These are phyloP conservation scores for Sungouiella blattae DNA, from an alignment of 805 yeast genomes.

Conservation along the genomic window DNA sequence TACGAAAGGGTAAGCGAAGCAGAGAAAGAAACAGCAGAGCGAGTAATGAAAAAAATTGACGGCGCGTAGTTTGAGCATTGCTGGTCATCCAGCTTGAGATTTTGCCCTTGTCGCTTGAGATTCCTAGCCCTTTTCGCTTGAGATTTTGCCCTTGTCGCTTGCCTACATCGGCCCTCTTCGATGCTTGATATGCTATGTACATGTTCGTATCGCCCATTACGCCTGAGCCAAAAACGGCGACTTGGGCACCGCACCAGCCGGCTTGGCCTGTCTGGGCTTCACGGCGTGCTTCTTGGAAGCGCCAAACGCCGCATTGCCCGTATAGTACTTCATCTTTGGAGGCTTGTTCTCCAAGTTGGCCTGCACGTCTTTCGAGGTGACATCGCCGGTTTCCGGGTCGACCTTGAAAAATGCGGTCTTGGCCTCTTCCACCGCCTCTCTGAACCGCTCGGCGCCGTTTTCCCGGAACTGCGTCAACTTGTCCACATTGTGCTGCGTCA, in stretches of 20 bases:
- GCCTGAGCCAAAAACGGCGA: slow-evolving; percentile 27
- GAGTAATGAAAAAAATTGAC: too few relatives aligned
- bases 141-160: too few relatives aligned
- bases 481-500: slow-evolving; percentile 54
- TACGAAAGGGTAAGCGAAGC: too few relatives aligned
- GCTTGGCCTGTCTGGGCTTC: slow-evolving; percentile 21
- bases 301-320: slow-evolving; percentile 17
- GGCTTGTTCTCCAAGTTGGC: slow-evolving; percentile 34
- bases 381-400: slow-evolving; percentile 26
- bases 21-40: too few relatives aligned
- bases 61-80: too few relatives aligned
- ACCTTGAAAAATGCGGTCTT: slow-evolving; percentile 34
- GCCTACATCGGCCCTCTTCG: too few relatives aligned
- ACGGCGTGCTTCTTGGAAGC: slow-evolving; percentile 34
- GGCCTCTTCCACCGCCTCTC: slow-evolving; percentile 55
- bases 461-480: slow-evolving; percentile 45
- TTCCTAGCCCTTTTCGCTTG: too few relatives aligned
- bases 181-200: slow-evolving; percentile 9
- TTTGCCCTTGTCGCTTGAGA: too few relatives aligned
- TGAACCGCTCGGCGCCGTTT: slow-evolving; percentile 54
- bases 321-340: slow-evolving; percentile 21
- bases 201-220: slow-evolving; percentile 5
- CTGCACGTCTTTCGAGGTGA: slow-evolving; percentile 20
- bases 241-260: slow-evolving; percentile 22
- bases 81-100: too few relatives aligned